Evolutionary conservation across 139 green algal genomes (phyloP).

Genomic region (Zygnema circumcarinatum): DNA sequence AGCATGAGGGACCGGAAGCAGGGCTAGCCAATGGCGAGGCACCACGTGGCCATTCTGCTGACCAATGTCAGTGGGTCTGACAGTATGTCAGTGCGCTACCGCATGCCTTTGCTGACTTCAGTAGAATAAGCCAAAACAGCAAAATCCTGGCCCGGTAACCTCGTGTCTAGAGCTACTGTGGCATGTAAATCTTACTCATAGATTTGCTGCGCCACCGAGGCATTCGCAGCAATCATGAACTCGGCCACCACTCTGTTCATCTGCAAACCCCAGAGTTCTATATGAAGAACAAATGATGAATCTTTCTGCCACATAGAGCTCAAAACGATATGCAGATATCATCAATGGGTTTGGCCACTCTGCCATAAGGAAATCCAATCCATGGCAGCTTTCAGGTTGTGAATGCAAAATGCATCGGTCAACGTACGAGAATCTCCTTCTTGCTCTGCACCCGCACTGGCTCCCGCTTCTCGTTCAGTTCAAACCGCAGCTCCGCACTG

Average conservation of each 20-base stretch:
- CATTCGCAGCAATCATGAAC: constrained; percentile 98
- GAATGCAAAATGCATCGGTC: no score
- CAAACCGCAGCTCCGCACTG: constrained; percentile 71
- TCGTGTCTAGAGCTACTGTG: no score
- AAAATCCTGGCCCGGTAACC: no score
- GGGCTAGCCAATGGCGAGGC: no score
- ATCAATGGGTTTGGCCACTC: background rate
- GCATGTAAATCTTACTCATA: constrained; percentile 32
- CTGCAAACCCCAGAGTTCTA: background rate
- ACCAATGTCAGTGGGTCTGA: no score
- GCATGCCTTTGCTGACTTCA: no score
- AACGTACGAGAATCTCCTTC: constrained; percentile 46
- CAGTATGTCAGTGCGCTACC: no score
- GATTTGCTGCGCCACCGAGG: constrained; percentile 78
- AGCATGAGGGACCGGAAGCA: no score
- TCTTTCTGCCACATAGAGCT: background rate
- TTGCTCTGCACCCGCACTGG: constrained; percentile 62
- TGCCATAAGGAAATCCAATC: background rate
- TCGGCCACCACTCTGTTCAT: constrained; percentile 80
- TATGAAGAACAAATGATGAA: no score
- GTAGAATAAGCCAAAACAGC: no score
- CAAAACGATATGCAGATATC: background rate
- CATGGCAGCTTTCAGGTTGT: no score
- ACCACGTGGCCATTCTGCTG: no score
- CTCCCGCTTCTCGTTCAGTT: constrained; percentile 47